Conservation (phyloP, 1,284 basidiomycete species). For the Boletus calvinii region DNA sequence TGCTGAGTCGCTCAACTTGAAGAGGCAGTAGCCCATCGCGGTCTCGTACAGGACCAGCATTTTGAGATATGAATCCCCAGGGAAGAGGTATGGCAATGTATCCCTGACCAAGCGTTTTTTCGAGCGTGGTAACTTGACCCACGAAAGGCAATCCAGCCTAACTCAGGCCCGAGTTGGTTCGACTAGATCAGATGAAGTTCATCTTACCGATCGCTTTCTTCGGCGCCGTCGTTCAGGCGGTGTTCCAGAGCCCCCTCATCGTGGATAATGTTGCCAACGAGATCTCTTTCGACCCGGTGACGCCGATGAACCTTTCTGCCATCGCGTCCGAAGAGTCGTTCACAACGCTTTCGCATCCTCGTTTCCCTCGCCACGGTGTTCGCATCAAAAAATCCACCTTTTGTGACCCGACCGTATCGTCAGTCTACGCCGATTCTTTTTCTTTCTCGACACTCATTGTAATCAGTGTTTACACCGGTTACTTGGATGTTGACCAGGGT, state of each 20-base stretch:
- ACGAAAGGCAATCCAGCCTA: constrained; percentile 22
- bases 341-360: constrained; percentile 45
- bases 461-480: constrained; percentile 56
- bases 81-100: background rate
- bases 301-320: constrained; percentile 21
- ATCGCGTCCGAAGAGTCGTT: constrained; percentile 40
- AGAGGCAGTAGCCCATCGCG: constrained; percentile 93
- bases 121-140: constrained; percentile 32
- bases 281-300: background rate
- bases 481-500: constrained; percentile 55
- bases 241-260: constrained; percentile 11
- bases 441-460: background rate
- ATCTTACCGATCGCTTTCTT: constrained; percentile 13
- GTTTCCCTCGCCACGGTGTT: constrained; percentile 52
- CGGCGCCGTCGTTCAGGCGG: constrained; percentile 1
- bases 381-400: constrained; percentile 60
- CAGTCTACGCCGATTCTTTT: constrained; percentile 39
- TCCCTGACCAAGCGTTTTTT: constrained; percentile 25
- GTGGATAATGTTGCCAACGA: background rate
- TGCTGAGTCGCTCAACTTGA: constrained; percentile 91
- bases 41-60: constrained; percentile 88
- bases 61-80: constrained; percentile 29
- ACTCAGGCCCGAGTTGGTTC: too few relatives aligned
- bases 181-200: background rate
- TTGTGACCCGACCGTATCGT: constrained; percentile 60